Conservation (phyloP, 2,329 filamentous ascomycete genomes). For the Diplodia scrobiculata region DNA sequence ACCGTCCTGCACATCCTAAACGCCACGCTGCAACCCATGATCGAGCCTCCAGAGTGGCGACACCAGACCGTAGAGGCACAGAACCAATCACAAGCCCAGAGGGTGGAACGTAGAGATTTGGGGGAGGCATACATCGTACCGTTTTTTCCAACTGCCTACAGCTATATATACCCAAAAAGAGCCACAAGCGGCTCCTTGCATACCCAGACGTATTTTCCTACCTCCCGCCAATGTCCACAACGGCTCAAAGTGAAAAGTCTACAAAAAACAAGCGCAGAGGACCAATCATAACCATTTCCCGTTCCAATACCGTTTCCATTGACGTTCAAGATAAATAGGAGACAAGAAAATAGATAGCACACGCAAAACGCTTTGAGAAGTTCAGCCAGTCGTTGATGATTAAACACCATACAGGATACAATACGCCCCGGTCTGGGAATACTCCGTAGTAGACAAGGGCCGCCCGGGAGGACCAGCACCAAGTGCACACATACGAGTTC, state of each 20-base stretch:
- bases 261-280: neutral
- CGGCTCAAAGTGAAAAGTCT: neutral
- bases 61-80: neutral
- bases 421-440: neutral
- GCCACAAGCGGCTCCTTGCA: neutral
- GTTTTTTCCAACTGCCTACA: conserved; percentile 21
- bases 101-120: neutral
- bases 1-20: neutral
- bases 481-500: neutral
- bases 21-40: neutral
- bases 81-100: neutral
- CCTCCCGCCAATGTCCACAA: conserved; percentile 18
- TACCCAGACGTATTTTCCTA: conserved; percentile 15
- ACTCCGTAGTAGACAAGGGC: neutral
- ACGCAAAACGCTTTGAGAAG: conserved; percentile 6
- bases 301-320: conserved; percentile 14
- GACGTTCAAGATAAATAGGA: conserved; percentile 19
- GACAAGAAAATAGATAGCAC: conserved; percentile 19
- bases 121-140: conserved; percentile 12
- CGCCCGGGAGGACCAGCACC: neutral
- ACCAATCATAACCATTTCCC: conserved; percentile 21
- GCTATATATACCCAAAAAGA: conserved; percentile 16
- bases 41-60: neutral
- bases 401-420: conserved; percentile 26
- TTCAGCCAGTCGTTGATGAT: conserved; percentile 22